A percentile compares a stretch with the other conserved stretches of the same genome.
Conservation (phyloP, 164 flowering plant species). For the Vitis vinifera region DNA sequence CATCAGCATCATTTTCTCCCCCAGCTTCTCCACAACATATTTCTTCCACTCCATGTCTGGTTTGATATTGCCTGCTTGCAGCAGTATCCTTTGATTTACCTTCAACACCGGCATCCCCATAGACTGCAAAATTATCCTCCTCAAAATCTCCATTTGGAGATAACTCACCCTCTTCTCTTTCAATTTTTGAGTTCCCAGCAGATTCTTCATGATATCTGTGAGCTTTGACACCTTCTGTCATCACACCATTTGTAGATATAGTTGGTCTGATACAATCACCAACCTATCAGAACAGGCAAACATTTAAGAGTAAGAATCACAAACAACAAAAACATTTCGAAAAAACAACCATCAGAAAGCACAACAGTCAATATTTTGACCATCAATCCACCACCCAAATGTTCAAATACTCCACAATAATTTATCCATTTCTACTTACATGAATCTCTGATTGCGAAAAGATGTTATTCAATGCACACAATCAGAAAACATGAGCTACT, state of each 20-base stretch:
- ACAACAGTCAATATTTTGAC: background rate
- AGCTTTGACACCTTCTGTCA: conserved; percentile 32
- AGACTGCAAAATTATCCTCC: conserved; percentile 68
- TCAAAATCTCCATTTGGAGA: conserved; percentile 82
- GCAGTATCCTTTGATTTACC: conserved; percentile 43
- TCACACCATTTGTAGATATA: conserved; percentile 39
- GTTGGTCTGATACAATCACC: conserved; percentile 30
- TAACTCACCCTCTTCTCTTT: conserved; percentile 95
- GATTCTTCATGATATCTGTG: conserved; percentile 48
- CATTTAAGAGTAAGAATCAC: background rate
- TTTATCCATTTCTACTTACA: background rate
- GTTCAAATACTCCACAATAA: background rate
- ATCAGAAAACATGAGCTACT: background rate
- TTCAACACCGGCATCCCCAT: conserved; percentile 42
- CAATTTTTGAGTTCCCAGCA: conserved; percentile 43
- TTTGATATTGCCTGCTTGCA: conserved; percentile 40
- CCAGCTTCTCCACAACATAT: conserved; percentile 41
- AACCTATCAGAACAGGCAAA: conserved; percentile 20
- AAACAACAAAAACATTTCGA: background rate
- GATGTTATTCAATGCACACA: background rate
- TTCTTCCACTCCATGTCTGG: conserved; percentile 39
- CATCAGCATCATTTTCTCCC: conserved; percentile 72
- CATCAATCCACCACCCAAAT: no score
- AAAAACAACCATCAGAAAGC: background rate
- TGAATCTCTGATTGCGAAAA: background rate